phyloP scores from a whole-genome alignment of 1,284 basidiomycete genomes.

The Coniferiporia weirii region DNA sequence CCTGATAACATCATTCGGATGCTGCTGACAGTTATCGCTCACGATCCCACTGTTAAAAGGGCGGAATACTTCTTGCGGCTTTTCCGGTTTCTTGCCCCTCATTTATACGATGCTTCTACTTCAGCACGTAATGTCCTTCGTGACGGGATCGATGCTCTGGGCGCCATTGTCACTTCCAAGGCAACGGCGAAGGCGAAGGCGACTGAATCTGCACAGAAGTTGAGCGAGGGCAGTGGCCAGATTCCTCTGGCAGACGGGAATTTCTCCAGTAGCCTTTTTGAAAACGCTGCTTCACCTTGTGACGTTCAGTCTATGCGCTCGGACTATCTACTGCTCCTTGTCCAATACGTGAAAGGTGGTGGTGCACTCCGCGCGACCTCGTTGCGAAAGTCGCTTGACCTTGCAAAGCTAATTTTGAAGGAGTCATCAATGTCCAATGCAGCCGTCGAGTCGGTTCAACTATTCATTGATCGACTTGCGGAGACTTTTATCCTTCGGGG shows the following conservation, averaged over 20 bases:
- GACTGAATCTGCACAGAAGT: slow-evolving; percentile 30
- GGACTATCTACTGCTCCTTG: slow-evolving; percentile 61
- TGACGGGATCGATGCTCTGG: slow-evolving; percentile 67
- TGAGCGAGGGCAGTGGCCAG: slow-evolving; percentile 26
- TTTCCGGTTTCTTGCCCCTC: slow-evolving; percentile 52
- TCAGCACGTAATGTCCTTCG: slow-evolving; percentile 50
- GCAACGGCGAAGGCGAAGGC: slow-evolving; percentile 42
- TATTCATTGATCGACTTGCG: slow-evolving; percentile 48
- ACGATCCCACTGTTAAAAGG: slow-evolving; percentile 60
- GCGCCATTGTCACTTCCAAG: slow-evolving; percentile 46
- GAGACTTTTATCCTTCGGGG: slow-evolving; percentile 42
- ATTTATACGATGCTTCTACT: slow-evolving; percentile 50
- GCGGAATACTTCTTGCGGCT: slow-evolving; percentile 65
- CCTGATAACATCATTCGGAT: slow-evolving; percentile 68
- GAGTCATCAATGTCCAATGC: slow-evolving; percentile 35
- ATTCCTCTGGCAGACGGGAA: slow-evolving; percentile 36
- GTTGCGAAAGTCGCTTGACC: slow-evolving; percentile 50
- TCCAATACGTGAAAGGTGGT: slow-evolving; percentile 50
- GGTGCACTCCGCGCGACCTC: slow-evolving; percentile 46
- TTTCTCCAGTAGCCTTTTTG: slow-evolving; percentile 23
- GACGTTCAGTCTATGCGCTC: slow-evolving; percentile 55
- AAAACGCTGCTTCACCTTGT: slow-evolving; percentile 35
- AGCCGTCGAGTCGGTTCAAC: slow-evolving; percentile 37
- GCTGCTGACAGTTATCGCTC: slow-evolving; percentile 76
- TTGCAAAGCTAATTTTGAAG: slow-evolving; percentile 55